A percentile compares a stretch with the other conserved stretches of the same genome.
These are phyloP conservation scores for Mesotaenium endlicherianum DNA, from an alignment of 139 green algal genomes.

Conservation along the genomic window DNA sequence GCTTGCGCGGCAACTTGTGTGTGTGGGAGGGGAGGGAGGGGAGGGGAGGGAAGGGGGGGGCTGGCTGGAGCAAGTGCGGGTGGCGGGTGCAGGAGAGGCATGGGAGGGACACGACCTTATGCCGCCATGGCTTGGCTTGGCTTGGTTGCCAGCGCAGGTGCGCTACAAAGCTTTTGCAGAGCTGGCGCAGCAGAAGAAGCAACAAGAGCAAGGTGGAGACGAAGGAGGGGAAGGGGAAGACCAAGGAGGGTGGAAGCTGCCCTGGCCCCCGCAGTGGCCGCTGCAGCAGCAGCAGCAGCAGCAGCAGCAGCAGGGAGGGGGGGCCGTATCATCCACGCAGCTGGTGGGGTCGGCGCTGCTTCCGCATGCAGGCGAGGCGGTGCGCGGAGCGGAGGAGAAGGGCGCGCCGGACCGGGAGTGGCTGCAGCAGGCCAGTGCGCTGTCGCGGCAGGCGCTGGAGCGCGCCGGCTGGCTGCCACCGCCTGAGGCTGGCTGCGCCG, in stretches of 20 bases:
- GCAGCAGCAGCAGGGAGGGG: background rate
- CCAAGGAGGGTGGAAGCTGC: background rate
- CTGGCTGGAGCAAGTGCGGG: no score
- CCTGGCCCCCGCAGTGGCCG: background rate
- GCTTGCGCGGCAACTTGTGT: no score
- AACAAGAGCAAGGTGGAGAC: no score
- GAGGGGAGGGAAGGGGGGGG: no score
- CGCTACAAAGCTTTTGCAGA: conserved; percentile 7
- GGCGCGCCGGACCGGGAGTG: background rate
- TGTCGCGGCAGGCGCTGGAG: background rate
- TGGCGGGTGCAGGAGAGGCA: no score
- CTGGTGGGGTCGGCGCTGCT: background rate
- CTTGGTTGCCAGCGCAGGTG: no score
- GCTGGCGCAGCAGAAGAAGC: conserved; percentile 2
- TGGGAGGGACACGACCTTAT: no score
- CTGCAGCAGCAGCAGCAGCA: background rate
- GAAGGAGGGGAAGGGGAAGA: background rate
- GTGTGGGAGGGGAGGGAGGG: no score
- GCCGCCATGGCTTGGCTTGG: no score
- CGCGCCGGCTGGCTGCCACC: background rate
- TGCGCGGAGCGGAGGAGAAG: background rate
- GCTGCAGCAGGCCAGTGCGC: background rate
- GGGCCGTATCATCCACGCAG: background rate
- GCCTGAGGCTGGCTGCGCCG: no score
- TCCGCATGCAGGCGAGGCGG: no score